A percentile compares a stretch with the other conserved stretches of the same genome.
phyloP scores from a whole-genome alignment of 345 rosid genomes.

The Syzygium aromaticum region DNA sequence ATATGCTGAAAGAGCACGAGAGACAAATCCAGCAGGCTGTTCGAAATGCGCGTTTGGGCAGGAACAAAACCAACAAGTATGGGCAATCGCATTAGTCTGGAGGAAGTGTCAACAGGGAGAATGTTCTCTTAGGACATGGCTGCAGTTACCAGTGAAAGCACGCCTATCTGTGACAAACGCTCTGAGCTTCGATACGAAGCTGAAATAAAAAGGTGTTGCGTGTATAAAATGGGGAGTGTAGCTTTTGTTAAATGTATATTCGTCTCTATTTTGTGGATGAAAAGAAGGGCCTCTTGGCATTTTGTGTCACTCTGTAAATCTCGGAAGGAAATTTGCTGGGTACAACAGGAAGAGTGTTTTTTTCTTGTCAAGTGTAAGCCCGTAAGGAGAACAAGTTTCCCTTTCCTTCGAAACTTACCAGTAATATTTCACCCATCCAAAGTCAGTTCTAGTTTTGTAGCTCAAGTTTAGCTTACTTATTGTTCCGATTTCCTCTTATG shows the following conservation, averaged over 20 bases:
- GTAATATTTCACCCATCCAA: neutral
- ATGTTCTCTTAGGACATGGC: neutral
- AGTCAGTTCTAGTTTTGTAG: neutral
- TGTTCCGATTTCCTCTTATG: neutral
- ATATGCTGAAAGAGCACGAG: slow-evolving; percentile 81
- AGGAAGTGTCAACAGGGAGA: slow-evolving; percentile 12
- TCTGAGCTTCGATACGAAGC: neutral
- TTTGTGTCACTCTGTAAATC: neutral
- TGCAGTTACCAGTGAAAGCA: neutral
- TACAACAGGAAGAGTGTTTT: neutral
- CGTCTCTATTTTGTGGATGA: neutral
- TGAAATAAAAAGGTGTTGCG: neutral
- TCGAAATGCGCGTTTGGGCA: slow-evolving; percentile 66
- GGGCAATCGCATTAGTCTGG: slow-evolving; percentile 2
- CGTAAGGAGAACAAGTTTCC: neutral
- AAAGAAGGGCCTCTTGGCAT: neutral
- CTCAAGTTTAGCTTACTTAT: neutral
- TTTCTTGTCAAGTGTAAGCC: neutral
- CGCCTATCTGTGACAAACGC: neutral
- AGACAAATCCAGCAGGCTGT: slow-evolving; percentile 89
- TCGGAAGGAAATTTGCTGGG: neutral
- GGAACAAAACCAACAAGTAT: slow-evolving; percentile 31
- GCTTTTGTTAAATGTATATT: neutral
- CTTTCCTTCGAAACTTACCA: neutral
- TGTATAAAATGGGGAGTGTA: neutral